Evolutionary conservation across 148 eudicot genomes (phyloP).

Genomic region (Rhododendron simsii): DNA sequence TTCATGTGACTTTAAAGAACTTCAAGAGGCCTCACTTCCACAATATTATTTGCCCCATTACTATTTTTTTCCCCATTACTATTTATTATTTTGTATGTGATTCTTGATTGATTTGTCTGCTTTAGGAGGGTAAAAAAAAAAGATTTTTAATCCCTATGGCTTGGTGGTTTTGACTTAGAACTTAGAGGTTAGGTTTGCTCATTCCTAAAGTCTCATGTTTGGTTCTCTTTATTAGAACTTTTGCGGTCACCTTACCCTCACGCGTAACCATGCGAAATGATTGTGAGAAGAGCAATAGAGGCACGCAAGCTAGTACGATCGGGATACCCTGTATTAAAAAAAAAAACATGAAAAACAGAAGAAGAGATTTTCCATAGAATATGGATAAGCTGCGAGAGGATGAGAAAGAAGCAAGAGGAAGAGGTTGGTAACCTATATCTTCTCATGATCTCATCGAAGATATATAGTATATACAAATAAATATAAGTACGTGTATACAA

Average conservation of each 20-base stretch:
- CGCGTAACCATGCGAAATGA: too few species aligned
- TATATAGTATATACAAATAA: not conserved
- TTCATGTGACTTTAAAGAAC: conserved; percentile 19
- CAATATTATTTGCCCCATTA: not conserved
- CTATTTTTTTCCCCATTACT: not conserved
- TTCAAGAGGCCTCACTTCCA: not conserved
- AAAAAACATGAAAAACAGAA: not conserved
- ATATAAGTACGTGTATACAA: not conserved
- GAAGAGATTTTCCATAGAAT: not conserved
- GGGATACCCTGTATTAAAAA: not conserved
- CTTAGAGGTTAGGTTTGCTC: too few species aligned
- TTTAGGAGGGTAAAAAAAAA: not conserved
- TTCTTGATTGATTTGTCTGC: conserved; percentile 24
- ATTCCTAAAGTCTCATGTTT: too few species aligned
- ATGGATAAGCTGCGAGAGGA: conserved; percentile 57
- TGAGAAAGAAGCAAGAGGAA: conserved; percentile 24
- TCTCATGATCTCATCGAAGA: not conserved
- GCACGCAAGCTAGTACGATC: too few species aligned
- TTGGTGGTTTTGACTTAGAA: too few species aligned
- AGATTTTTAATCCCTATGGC: too few species aligned
- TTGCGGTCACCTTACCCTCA: too few species aligned
- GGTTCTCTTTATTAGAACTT: not conserved
- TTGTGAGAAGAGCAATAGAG: not conserved
- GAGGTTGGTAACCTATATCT: conserved; percentile 32
- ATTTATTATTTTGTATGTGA: conserved; percentile 7